Evolutionary conservation across 2,329 filamentous ascomycete genomes (phyloP), one percentile per base, ranked within the genome.

Genomic region (Colletotrichum horii): DNA sequence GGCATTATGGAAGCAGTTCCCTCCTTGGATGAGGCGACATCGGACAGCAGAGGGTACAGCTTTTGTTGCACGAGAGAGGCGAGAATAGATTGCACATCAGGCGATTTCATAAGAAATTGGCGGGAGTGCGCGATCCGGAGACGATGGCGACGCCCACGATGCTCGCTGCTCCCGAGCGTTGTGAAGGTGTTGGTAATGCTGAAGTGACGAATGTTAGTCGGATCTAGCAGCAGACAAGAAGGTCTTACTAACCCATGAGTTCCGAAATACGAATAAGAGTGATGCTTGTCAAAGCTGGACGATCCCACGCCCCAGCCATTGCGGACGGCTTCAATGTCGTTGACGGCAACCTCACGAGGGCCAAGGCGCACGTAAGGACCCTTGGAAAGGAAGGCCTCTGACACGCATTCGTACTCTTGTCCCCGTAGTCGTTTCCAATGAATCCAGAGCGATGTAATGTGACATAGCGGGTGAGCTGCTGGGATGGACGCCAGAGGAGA

Each of bases 221-320:
- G 11, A 14, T 4, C 9, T 0, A 52, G 9, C n/a, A 22, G n/a
- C 0, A 52, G 1, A 22, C 1, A 2, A 22, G 43, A 22, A 0
- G 3, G 6, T 22, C 43, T 22, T 11, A 52, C 43, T 22, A 14
- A 52, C 43, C 43, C 43, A 52, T 52, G 43, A 3, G 43, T 52
- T 52, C 43, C n/a, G n/a, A 52, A 52, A 14, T 52, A 52, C 2
- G 43, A 22, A 2, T 52, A 52, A 22, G 43, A 52, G 43, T 52
- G 43, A n/a, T 52, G 43, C 43, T 52, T 52, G 12, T 52, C 43
- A 0, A 52, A 52, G 12, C 43, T 52, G n/a, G 43, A 52, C 11
- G 43, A 22, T 52, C 43, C 43, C 43, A 52, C 43, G n/a, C 43
- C 43, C 43, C 43, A 52, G 43, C 43, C 43, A 3, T 52, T 52